These are phyloP conservation scores for Akanthomyces dipterigenus DNA, from an alignment of 2,329 filamentous ascomycete genomes.

Conservation along the genomic window DNA sequence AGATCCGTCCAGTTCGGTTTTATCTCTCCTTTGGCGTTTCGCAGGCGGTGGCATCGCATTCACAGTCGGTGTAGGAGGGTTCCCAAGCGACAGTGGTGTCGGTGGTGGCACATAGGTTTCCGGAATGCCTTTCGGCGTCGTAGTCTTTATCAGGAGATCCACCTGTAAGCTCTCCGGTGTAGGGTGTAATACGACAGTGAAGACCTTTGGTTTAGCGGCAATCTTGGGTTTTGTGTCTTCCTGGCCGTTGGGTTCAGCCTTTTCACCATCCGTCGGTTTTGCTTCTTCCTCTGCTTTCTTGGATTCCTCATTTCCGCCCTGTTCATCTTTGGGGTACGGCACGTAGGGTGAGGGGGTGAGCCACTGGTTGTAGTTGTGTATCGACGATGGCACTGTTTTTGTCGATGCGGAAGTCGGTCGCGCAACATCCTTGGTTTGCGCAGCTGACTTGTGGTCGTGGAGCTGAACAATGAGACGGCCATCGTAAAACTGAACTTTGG, in stretches of 20 bases:
- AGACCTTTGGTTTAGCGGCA: conserved; percentile 56
- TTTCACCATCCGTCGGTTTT: conserved; percentile 16
- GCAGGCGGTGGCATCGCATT: conserved; percentile 52
- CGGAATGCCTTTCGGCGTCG: conserved; percentile 51
- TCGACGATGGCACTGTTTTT: conserved; percentile 66
- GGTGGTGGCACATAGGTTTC: conserved; percentile 48
- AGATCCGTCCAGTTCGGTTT: conserved; percentile 67
- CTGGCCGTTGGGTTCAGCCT: conserved; percentile 29
- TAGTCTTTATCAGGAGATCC: conserved; percentile 70
- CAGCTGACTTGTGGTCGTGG: conserved; percentile 73
- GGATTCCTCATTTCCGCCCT: conserved; percentile 29
- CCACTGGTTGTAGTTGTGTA: conserved; percentile 88
- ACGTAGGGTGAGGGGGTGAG: conserved; percentile 84
- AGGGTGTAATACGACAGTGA: conserved; percentile 77
- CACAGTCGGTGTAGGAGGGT: conserved; percentile 52
- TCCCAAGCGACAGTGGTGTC: conserved; percentile 55
- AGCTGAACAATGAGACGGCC: conserved; percentile 91
- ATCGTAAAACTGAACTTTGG: conserved; percentile 79
- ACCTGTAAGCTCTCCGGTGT: conserved; percentile 68
- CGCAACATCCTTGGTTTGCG: conserved; percentile 53
- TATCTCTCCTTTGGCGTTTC: conserved; percentile 63
- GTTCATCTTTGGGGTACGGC: conserved; percentile 60
- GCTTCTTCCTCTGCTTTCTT: conserved; percentile 32
- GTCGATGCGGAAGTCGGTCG: conserved; percentile 45
- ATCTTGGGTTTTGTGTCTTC: conserved; percentile 32